A percentile compares a stretch with the other conserved stretches of the same genome.
Evolutionary conservation across 2,329 filamentous ascomycete species (phyloP).

Genomic region (Decorospora gaudefroyi): DNA sequence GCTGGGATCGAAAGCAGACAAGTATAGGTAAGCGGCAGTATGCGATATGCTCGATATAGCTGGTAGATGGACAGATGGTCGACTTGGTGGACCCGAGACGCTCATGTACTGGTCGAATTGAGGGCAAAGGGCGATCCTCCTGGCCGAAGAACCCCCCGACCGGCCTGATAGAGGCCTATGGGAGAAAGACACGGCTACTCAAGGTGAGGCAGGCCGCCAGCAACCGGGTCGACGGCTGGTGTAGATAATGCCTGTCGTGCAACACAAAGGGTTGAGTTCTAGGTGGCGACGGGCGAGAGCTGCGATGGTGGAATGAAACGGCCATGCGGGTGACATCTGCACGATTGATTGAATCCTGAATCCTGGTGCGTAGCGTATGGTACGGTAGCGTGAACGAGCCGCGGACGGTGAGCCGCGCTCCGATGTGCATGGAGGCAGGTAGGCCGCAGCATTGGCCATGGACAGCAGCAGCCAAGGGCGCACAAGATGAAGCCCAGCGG

Average conservation of each 20-base stretch:
- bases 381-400: conserved; percentile 31
- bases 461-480: conserved; percentile 8
- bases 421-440: conserved; percentile 7
- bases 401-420: conserved; percentile 24
- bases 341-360: conserved; percentile 38
- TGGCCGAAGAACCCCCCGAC: conserved; percentile 31
- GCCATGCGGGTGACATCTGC: conserved; percentile 48
- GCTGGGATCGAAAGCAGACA: conserved; percentile 10
- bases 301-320: conserved; percentile 39
- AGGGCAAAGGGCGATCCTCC: conserved; percentile 25
- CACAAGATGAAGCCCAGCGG: conserved; percentile 8
- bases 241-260: conserved; percentile 44
- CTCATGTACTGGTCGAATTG: conserved; percentile 20
- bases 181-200: too few relatives aligned
- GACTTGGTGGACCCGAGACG: conserved; percentile 4
- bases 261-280: conserved; percentile 30
- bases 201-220: conserved; percentile 16
- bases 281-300: conserved; percentile 30
- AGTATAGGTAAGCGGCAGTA: background rate
- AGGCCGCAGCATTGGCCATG: conserved; percentile 1
- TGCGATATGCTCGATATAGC: background rate
- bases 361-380: too few relatives aligned
- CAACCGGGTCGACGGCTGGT: too few relatives aligned
- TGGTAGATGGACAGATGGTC: conserved; percentile 11
- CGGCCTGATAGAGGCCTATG: conserved; percentile 25